phyloP scores from a whole-genome alignment of 768 basidiomycete genomes.

The Hypholoma fasciculare region DNA sequence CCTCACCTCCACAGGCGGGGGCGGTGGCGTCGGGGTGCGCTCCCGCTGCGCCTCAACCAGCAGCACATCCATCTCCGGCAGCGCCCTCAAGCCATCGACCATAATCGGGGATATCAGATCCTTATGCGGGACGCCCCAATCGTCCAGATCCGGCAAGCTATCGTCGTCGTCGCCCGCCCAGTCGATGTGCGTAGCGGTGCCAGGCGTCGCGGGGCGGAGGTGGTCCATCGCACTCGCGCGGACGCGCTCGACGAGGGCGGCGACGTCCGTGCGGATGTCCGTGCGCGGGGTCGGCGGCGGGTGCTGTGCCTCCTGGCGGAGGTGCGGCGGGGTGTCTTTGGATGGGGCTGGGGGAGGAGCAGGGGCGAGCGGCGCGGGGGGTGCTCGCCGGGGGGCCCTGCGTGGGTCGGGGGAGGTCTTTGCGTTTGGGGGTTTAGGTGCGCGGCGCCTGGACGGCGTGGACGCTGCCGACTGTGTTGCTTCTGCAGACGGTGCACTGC shows the following conservation, averaged over 20 bases:
- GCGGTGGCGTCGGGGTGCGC: slow-evolving; percentile 12
- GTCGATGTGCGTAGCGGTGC: slow-evolving; percentile 67
- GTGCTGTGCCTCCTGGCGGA: background rate
- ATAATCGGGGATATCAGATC: slow-evolving; percentile 67
- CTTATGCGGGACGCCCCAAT: slow-evolving; percentile 72
- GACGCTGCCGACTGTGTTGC: no score
- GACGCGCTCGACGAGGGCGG: slow-evolving; percentile 77
- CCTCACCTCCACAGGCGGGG: background rate
- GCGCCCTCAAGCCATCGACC: slow-evolving; percentile 58
- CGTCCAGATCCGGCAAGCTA: slow-evolving; percentile 78
- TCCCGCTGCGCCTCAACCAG: no score
- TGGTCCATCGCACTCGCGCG: slow-evolving; percentile 71
- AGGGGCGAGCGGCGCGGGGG: slow-evolving; percentile 13
- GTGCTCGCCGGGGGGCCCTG: slow-evolving; percentile 19
- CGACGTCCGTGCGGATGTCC: slow-evolving; percentile 64
- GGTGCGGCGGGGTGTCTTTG: background rate
- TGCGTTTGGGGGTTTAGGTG: slow-evolving; percentile 21
- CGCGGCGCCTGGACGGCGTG: no score
- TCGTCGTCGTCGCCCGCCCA: slow-evolving; percentile 91
- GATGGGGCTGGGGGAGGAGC: background rate
- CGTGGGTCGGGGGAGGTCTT: slow-evolving; percentile 36
- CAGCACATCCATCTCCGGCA: slow-evolving; percentile 50
- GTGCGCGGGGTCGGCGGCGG: slow-evolving; percentile 6
- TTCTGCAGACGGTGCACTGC: no score
- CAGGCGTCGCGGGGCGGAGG: slow-evolving; percentile 62